These are phyloP conservation scores for Trametes sanguinea DNA, from an alignment of 768 basidiomycete genomes.

Conservation along the genomic window DNA sequence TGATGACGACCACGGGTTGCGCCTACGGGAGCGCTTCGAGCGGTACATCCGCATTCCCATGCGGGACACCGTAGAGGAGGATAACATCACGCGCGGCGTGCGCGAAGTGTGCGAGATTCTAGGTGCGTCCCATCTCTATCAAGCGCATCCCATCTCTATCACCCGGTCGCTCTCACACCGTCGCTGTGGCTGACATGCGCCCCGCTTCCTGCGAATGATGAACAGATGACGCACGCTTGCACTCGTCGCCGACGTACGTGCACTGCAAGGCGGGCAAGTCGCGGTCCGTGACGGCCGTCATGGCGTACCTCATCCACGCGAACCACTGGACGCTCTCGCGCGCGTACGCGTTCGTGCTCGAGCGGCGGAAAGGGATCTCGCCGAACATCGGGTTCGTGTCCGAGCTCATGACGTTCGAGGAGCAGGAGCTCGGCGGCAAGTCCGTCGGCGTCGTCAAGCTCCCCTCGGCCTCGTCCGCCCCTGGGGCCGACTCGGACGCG, in stretches of 20 bases:
- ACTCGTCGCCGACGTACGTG: conserved; percentile 88
- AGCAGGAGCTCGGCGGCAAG: conserved; percentile 81
- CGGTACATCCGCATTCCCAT: conserved; percentile 87
- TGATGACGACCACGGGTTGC: conserved; percentile 77
- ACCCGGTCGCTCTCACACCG: too few species aligned
- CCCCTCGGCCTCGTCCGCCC: conserved; percentile 32
- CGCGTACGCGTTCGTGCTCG: conserved; percentile 90
- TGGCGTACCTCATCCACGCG: conserved; percentile 96
- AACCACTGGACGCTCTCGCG: conserved; percentile 95
- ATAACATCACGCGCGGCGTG: conserved; percentile 79
- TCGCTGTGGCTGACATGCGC: not conserved
- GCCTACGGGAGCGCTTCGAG: conserved; percentile 71
- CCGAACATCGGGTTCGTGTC: conserved; percentile 98
- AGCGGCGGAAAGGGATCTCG: conserved; percentile 90
- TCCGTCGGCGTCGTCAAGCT: conserved; percentile 63
- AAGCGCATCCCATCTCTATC: too few species aligned
- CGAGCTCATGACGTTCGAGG: conserved; percentile 96
- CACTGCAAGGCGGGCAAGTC: conserved; percentile 98
- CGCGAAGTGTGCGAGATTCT: conserved; percentile 84
- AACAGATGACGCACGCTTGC: conserved; percentile 87
- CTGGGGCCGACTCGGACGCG: conserved; percentile 32
- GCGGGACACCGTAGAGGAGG: conserved; percentile 95
- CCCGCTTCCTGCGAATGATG: not conserved
- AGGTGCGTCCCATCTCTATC: conserved; percentile 51
- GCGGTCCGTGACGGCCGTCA: conserved; percentile 93